These are phyloP conservation scores for Hypomyces perniciosus DNA, from an alignment of 2,329 filamentous ascomycete species.

Conservation along the genomic window DNA sequence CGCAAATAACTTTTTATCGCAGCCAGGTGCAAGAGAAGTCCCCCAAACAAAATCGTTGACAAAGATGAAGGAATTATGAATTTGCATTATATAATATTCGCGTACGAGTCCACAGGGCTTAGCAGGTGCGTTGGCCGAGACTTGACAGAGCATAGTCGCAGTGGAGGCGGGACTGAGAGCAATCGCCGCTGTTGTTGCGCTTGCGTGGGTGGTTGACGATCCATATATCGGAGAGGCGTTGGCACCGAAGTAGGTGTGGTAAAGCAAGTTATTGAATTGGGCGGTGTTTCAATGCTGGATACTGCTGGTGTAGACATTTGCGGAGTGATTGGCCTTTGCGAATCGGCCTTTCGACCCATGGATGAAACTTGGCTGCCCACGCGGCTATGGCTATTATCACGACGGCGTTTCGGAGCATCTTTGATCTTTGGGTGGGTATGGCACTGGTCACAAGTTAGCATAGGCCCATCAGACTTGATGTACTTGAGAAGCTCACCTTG, in stretches of 20 bases:
- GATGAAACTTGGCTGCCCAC: constrained; percentile 31
- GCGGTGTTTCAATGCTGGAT: constrained; percentile 2
- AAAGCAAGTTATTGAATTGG: background rate
- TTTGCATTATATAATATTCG: constrained; percentile 9
- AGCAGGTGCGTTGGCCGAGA: background rate
- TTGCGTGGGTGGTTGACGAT: constrained; percentile 6
- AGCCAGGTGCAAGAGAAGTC: background rate
- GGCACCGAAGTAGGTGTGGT: constrained; percentile 9
- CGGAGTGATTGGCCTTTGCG: constrained; percentile 29
- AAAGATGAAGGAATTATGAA: background rate
- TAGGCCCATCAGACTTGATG: too few relatives aligned
- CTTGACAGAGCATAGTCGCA: constrained; percentile 1
- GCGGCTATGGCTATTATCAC: constrained; percentile 53
- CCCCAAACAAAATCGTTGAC: too few relatives aligned
- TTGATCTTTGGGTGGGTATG: constrained; percentile 68
- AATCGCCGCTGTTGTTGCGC: constrained; percentile 16
- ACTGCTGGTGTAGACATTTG: constrained; percentile 11
- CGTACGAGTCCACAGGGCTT: constrained; percentile 4
- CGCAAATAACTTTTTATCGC: background rate
- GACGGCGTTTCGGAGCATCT: constrained; percentile 61
- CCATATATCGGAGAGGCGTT: constrained; percentile 3
- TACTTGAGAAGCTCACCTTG: constrained; percentile 52
- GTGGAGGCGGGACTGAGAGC: constrained; percentile 6
- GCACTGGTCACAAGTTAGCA: constrained; percentile 43
- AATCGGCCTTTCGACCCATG: constrained; percentile 44